Evolutionary conservation across 805 yeast species (phyloP).

Genomic region (Metschnikowia peoriensis): DNA sequence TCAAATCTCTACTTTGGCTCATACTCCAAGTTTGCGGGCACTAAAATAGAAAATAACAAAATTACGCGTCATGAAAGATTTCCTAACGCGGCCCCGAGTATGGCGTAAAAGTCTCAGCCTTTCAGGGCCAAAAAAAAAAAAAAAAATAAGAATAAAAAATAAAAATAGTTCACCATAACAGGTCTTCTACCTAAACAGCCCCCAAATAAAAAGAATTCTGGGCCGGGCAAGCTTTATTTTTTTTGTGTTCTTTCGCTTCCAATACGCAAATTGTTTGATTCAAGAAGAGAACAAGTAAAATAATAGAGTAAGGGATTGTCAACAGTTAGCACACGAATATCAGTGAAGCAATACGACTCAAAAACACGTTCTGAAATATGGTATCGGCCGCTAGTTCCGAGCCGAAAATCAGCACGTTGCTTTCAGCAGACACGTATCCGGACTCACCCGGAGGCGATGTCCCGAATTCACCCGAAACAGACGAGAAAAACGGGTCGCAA

Average conservation of each 20-base stretch:
- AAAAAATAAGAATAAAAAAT: too few species aligned
- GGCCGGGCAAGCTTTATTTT: background rate
- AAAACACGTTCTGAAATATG: background rate
- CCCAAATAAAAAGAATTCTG: background rate
- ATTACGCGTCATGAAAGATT: too few species aligned
- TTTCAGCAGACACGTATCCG: background rate
- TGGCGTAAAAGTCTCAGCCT: background rate
- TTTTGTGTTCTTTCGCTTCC: background rate
- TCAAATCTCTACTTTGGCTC: too few species aligned
- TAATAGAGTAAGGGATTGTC: background rate
- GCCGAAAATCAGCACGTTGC: conserved; percentile 4
- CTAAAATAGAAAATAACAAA: too few species aligned
- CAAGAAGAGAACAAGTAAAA: background rate
- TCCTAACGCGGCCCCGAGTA: background rate
- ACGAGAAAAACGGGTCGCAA: background rate
- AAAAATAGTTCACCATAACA: background rate
- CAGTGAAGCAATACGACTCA: background rate
- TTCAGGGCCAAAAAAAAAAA: background rate
- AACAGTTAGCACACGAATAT: background rate
- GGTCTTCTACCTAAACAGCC: background rate
- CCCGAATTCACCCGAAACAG: background rate
- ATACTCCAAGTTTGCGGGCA: too few species aligned
- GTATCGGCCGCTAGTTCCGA: background rate
- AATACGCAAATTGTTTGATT: background rate
- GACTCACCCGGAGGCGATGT: background rate